A percentile compares a stretch with the other conserved stretches of the same genome.
phyloP scores from a whole-genome alignment of 345 rosid species.

The Gossypium sturtianum region DNA sequence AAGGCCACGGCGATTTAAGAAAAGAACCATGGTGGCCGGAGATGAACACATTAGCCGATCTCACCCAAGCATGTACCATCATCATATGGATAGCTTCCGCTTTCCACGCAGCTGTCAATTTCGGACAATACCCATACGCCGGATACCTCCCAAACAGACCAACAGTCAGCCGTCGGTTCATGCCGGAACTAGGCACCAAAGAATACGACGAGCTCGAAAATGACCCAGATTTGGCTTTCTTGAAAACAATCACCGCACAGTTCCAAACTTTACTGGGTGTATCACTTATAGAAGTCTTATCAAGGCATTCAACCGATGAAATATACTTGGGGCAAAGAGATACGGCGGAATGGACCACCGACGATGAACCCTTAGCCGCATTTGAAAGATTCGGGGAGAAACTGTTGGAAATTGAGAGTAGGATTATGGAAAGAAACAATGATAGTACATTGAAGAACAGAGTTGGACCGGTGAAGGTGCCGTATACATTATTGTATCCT shows the following conservation, averaged over 20 bases:
- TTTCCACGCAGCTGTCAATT: constrained; percentile 91
- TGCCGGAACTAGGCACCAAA: constrained; percentile 77
- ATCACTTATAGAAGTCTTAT: constrained; percentile 73
- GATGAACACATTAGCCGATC: constrained; percentile 52
- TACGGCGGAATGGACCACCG: constrained; percentile 64
- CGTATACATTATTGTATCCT: constrained; percentile 74
- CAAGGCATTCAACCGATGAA: constrained; percentile 84
- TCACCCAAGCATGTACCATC: constrained; percentile 61
- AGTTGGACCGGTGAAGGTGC: constrained; percentile 69
- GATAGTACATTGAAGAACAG: constrained; percentile 62
- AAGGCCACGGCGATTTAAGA: constrained; percentile 75
- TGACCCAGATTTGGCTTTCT: constrained; percentile 50
- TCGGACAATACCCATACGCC: constrained; percentile 92
- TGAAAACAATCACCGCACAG: constrained; percentile 91
- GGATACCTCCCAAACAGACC: constrained; percentile 95
- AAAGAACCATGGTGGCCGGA: constrained; percentile 77
- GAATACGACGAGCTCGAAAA: constrained; percentile 56
- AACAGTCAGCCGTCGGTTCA: constrained; percentile 76
- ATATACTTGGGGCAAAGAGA: constrained; percentile 85
- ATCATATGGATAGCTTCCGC: constrained; percentile 93
- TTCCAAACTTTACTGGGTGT: constrained; percentile 79
- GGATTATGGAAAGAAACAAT: constrained; percentile 48
- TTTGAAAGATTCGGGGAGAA: constrained; percentile 54
- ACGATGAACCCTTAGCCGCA: constrained; percentile 54
- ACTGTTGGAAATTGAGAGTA: constrained; percentile 48